Conservation (phyloP, 2,329 filamentous ascomycete genomes). For the Akanthomyces dipterigenus region DNA sequence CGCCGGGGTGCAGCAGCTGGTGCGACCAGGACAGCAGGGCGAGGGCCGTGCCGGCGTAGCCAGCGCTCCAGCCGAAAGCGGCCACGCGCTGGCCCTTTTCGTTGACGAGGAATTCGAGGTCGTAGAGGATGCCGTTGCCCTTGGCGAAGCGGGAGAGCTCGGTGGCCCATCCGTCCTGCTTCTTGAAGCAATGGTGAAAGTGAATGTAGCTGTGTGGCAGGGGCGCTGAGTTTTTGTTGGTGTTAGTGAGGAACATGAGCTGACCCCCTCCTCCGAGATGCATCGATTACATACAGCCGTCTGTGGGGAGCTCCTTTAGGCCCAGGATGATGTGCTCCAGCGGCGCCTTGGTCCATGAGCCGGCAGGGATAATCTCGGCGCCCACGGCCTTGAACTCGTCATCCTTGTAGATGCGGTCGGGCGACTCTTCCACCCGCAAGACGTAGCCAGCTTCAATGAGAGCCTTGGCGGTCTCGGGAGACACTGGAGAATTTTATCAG, state of each 20-base stretch:
- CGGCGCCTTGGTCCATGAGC: constrained; percentile 62
- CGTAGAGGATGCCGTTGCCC: constrained; percentile 63
- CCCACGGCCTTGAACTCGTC: constrained; percentile 55
- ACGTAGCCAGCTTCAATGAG: constrained; percentile 63
- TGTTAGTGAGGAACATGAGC: background rate
- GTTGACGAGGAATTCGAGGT: constrained; percentile 81
- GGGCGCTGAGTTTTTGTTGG: constrained; percentile 1
- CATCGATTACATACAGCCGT: constrained; percentile 44
- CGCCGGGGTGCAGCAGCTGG: constrained; percentile 66
- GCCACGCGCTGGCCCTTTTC: constrained; percentile 63
- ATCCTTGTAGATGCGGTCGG: constrained; percentile 57
- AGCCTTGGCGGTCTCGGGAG: constrained; percentile 21
- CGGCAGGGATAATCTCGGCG: constrained; percentile 57
- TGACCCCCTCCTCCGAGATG: background rate
- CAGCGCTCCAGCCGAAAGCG: constrained; percentile 68
- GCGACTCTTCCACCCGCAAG: constrained; percentile 58
- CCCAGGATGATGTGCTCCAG: constrained; percentile 65
- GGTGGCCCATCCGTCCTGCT: constrained; percentile 67
- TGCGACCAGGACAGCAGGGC: constrained; percentile 76
- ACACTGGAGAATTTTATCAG: constrained; percentile 13
- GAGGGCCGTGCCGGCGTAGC: constrained; percentile 67
- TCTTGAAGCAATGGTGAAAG: constrained; percentile 67
- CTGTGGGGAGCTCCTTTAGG: constrained; percentile 70
- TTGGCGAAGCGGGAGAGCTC: constrained; percentile 54
- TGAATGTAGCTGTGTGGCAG: constrained; percentile 66